Evolutionary conservation across 2,329 filamentous ascomycete species (phyloP).

Genomic region (Phialemoniopsis sp.): DNA sequence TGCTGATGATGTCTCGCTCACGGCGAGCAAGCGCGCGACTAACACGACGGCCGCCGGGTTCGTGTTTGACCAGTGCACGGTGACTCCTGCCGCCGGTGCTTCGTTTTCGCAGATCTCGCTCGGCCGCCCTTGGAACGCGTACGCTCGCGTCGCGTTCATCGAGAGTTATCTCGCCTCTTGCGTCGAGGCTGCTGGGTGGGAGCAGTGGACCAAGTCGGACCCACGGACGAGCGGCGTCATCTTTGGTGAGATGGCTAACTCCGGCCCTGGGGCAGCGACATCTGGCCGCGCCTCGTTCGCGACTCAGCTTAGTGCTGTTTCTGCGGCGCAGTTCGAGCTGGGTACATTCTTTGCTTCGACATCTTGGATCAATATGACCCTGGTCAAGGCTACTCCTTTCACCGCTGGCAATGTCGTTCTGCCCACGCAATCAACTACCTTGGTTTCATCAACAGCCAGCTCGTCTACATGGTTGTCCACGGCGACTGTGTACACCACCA

Average conservation of each 20-base stretch:
- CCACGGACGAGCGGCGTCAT: constrained; percentile 37
- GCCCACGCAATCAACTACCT: constrained; percentile 15
- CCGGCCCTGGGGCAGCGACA: constrained; percentile 37
- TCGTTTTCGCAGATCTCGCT: too few species aligned
- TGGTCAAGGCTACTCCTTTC: constrained; percentile 31
- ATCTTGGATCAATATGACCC: constrained; percentile 35
- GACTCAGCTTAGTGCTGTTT: constrained; percentile 25
- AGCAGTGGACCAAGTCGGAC: constrained; percentile 34
- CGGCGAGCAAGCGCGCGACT: constrained; percentile 29
- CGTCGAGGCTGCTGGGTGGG: too few species aligned
- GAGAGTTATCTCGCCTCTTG: too few species aligned
- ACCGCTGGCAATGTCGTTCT: too few species aligned
- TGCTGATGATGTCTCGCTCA: constrained; percentile 20
- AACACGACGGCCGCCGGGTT: constrained; percentile 28
- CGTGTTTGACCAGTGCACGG: constrained; percentile 26
- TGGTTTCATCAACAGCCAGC: constrained; percentile 12
- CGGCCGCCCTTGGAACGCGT: too few species aligned
- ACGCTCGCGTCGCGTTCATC: too few species aligned
- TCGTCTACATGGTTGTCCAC: too few species aligned
- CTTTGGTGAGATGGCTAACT: constrained; percentile 45
- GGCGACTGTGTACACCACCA: too few species aligned
- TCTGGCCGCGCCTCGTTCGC: constrained; percentile 29
- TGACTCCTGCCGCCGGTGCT: too few species aligned
- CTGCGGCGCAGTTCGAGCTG: constrained; percentile 31
- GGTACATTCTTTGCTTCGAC: constrained; percentile 31